Evolutionary conservation across 1,284 basidiomycete species (phyloP), one percentile per base, ranked within the genome.

Genomic region (Malassezia restricta): DNA sequence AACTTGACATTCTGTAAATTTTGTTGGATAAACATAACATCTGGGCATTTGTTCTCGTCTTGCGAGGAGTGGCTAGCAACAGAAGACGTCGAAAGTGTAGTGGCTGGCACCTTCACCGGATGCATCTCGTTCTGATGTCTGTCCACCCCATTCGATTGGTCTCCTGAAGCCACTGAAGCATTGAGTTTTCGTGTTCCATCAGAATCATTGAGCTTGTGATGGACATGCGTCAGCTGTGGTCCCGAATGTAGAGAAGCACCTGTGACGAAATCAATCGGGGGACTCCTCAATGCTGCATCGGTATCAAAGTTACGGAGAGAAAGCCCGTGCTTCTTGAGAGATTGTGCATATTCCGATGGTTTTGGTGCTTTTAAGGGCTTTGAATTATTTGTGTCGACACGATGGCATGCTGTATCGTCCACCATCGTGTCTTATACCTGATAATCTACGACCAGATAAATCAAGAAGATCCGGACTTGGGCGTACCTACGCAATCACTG

Each of bases 181-280:
- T 24, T 24, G 20, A 2, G 4, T 24, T 24, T 24, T 24, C 20
- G 20, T 24, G 2, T 4, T 24, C 4, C 20, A 4, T 2, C 20
- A 4, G 4, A 24, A 24, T 24, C 20, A 24, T 24, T 24, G 20
- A 4, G 20, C 20, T 24, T 24, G 4, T 24, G 2, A 37, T 71
- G 68, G 50, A 68, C 66, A 5, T 66, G 56, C 20, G 66, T 71
- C 47, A 69, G 60, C 27, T 69, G 64, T 3, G 66, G 68, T 17
- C 64, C 65, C 3, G 66, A 65, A 46, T 54, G 59, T 6, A 71
- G 54, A 46, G 60, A 63, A 2, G 68, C 68, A 9, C 65, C 66
- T 15, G 69, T 53, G 38, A 71, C 61, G 57, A 69, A 65, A 47
- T 71, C 68, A 43, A 71, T 63, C 35, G 68, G 59, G 2, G 66